Conservation (phyloP, 148 eudicot species). For the Rhododendron simsii region DNA sequence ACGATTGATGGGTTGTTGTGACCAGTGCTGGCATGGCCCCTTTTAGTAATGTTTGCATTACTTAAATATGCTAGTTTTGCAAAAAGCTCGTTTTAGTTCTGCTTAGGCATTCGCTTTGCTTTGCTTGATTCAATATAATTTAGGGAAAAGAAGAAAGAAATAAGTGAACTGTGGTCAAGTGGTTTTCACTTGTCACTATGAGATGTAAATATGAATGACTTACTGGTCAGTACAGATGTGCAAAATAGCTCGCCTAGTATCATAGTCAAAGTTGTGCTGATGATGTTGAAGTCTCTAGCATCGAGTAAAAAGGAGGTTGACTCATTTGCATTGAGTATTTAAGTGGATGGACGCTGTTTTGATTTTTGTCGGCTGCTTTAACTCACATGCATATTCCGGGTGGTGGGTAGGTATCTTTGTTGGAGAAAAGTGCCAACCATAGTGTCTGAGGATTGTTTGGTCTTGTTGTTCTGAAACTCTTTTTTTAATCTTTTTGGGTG, state of each 20-base stretch:
- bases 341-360: not conserved
- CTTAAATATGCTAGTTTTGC: not conserved
- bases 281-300: not conserved
- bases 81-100: not conserved
- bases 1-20: not conserved
- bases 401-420: not conserved
- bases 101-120: not conserved
- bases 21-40: not conserved
- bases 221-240: not conserved
- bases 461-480: not conserved
- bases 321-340: not conserved
- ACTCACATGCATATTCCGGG: not conserved
- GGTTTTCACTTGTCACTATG: not conserved
- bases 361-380: not conserved
- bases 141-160: not conserved
- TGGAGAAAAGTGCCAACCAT: not conserved
- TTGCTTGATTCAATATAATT: not conserved
- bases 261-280: not conserved
- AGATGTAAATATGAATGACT: not conserved
- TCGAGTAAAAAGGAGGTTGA: not conserved
- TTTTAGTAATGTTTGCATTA: not conserved
- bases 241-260: not conserved
- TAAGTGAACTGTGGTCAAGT: not conserved
- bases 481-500: not conserved
- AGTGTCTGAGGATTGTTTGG: not conserved